Evolutionary conservation across 2,329 filamentous ascomycete genomes (phyloP).

Genomic region (Ascochyta lentis): DNA sequence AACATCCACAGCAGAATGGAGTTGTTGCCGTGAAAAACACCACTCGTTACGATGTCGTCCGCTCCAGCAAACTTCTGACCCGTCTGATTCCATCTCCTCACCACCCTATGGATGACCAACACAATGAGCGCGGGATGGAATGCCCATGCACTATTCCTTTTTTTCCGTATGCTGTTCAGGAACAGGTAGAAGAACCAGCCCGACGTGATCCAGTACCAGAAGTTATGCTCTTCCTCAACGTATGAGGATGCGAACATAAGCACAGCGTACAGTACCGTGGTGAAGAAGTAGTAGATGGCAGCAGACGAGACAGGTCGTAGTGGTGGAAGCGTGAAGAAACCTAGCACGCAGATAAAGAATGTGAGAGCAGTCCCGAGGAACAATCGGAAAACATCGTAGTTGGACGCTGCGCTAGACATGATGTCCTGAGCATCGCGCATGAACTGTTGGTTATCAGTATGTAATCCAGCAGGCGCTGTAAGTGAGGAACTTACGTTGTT

Average conservation of each 20-base stretch:
- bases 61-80: slow-evolving; percentile 95
- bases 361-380: slow-evolving; percentile 54
- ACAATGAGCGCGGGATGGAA: slow-evolving; percentile 55
- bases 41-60: slow-evolving; percentile 78
- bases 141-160: slow-evolving; percentile 33
- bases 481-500: slow-evolving; percentile 45
- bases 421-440: slow-evolving; percentile 74
- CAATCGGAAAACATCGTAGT: slow-evolving; percentile 78
- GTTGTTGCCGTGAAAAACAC: slow-evolving; percentile 59
- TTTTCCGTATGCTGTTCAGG: slow-evolving; percentile 44
- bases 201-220: slow-evolving; percentile 92
- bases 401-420: slow-evolving; percentile 90
- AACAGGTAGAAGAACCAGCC: slow-evolving; percentile 67
- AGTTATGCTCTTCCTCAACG: slow-evolving; percentile 97
- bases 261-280: slow-evolving; percentile 65
- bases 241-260: slow-evolving; percentile 99
- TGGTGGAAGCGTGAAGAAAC: slow-evolving; percentile 41
- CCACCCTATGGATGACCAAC: slow-evolving; percentile 68
- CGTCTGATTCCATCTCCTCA: slow-evolving; percentile 91
- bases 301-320: slow-evolving; percentile 60
- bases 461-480: neutral
- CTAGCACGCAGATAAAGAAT: slow-evolving; percentile 52
- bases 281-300: slow-evolving; percentile 47
- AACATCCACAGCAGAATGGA: slow-evolving; percentile 72
- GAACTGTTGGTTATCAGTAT: slow-evolving; percentile 57